Evolutionary conservation across 108 stramenopile genomes (phyloP).

Genomic region (Epithemia pelagica): DNA sequence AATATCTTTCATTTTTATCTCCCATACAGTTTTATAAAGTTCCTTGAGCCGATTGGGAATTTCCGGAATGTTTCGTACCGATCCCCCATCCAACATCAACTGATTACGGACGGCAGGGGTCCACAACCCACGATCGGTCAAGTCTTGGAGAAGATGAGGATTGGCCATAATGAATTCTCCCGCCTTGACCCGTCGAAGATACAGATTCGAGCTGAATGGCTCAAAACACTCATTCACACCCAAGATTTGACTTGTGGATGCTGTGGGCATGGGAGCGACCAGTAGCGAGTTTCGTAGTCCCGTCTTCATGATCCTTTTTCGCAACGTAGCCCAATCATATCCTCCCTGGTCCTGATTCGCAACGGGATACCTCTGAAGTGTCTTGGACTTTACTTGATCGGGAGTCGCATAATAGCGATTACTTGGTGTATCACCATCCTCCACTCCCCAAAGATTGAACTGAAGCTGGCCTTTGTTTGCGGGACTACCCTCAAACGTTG

Average conservation of each 20-base stretch:
- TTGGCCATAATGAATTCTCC: conserved; percentile 98
- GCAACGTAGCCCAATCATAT: conserved; percentile 86
- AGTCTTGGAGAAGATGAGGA: conserved; percentile 91
- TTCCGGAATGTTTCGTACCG: conserved; percentile 71
- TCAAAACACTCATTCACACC: conserved; percentile 98
- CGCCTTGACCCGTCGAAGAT: conserved; percentile 91
- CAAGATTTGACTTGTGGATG: conserved; percentile 94
- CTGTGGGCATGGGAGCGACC: conserved; percentile 98
- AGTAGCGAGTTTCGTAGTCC: conserved; percentile 93
- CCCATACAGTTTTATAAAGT: conserved; percentile 98
- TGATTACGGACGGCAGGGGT: conserved; percentile 85
- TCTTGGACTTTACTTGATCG: background rate
- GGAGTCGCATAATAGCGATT: conserved; percentile 7
- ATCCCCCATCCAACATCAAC: conserved; percentile 90
- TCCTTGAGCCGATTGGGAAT: conserved; percentile 83
- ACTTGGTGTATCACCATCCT: conserved; percentile 55
- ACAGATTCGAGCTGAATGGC: conserved; percentile 95
- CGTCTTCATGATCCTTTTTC: conserved; percentile 52
- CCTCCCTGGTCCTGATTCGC: conserved; percentile 26
- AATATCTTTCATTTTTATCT: conserved; percentile 91
- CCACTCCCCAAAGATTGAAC: conserved; percentile 88
- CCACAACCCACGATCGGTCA: conserved; percentile 93
- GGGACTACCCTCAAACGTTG: conserved; percentile 86
- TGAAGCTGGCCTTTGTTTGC: conserved; percentile 87
- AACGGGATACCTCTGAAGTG: conserved; percentile 26